Conservation (phyloP, 2,329 filamentous ascomycete species). For the Aspergillus clavatus region DNA sequence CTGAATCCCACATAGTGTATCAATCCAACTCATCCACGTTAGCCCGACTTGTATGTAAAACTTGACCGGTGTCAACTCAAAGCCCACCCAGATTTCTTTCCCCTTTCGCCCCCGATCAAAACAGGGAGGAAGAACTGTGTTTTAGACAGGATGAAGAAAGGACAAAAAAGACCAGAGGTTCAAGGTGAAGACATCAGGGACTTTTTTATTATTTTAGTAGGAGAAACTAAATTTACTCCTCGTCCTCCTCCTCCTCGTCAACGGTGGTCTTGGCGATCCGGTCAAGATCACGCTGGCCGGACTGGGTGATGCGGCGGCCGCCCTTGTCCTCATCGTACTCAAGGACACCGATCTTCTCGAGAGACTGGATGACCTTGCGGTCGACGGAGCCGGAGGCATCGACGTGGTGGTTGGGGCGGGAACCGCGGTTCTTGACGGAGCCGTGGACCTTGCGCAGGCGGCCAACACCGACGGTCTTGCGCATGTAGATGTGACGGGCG, state of each 20-base stretch:
- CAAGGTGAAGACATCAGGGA: slow-evolving; percentile 17
- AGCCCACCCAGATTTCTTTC: background rate
- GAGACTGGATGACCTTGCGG: slow-evolving; percentile 93
- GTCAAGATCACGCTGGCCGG: slow-evolving; percentile 98
- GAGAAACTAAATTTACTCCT: slow-evolving; percentile 39
- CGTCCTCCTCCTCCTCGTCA: slow-evolving; percentile 43
- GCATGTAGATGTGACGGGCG: slow-evolving; percentile 97
- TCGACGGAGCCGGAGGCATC: slow-evolving; percentile 93
- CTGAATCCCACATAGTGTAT: slow-evolving; percentile 1
- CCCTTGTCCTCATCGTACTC: slow-evolving; percentile 98
- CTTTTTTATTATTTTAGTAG: slow-evolving; percentile 24
- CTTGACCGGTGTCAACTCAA: background rate
- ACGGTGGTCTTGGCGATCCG: slow-evolving; percentile 75
- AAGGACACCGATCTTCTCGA: slow-evolving; percentile 98
- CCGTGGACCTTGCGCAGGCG: slow-evolving; percentile 96
- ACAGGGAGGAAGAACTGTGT: background rate
- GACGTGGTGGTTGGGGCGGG: slow-evolving; percentile 87
- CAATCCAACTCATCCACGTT: background rate
- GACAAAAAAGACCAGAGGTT: slow-evolving; percentile 6
- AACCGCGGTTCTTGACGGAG: slow-evolving; percentile 93
- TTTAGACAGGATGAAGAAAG: slow-evolving; percentile 2
- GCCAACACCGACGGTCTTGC: slow-evolving; percentile 98
- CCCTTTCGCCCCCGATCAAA: background rate
- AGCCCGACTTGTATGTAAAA: background rate
- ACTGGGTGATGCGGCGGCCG: slow-evolving; percentile 95